phyloP scores from a whole-genome alignment of 148 eudicot genomes.

The Pharnaceum exiguum region DNA sequence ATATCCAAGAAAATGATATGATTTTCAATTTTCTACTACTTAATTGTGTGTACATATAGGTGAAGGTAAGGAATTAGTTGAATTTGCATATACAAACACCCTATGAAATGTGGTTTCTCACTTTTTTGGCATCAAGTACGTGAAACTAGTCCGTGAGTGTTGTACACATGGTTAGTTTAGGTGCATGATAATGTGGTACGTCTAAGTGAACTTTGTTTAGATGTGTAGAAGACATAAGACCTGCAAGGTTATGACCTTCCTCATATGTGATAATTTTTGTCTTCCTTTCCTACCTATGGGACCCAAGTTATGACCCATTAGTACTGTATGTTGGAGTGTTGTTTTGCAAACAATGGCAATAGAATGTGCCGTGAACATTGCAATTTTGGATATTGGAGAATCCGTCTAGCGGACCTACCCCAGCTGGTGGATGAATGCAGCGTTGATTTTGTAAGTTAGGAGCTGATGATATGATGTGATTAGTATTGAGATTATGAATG shows the following conservation, averaged over 20 bases:
- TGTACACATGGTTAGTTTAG: neutral
- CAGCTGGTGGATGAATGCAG: neutral
- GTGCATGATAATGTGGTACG: neutral
- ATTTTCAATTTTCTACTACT: no score
- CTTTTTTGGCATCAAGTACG: no score
- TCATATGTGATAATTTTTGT: neutral
- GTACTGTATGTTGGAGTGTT: neutral
- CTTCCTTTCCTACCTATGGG: neutral
- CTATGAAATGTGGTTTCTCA: no score
- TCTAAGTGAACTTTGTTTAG: no score
- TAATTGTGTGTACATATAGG: no score
- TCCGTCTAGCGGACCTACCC: no score
- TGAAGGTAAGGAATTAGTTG: no score
- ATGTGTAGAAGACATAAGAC: no score
- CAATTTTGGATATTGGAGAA: neutral
- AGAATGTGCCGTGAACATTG: no score
- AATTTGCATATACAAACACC: neutral
- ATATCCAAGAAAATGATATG: no score
- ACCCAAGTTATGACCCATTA: neutral
- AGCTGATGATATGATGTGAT: neutral
- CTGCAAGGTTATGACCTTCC: neutral
- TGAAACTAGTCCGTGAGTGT: no score
- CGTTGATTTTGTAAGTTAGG: neutral
- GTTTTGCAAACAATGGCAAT: no score
- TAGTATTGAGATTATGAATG: conserved; percentile 3